phyloP scores from a whole-genome alignment of 2,329 filamentous ascomycete species.

The Bipolaris victoriae region DNA sequence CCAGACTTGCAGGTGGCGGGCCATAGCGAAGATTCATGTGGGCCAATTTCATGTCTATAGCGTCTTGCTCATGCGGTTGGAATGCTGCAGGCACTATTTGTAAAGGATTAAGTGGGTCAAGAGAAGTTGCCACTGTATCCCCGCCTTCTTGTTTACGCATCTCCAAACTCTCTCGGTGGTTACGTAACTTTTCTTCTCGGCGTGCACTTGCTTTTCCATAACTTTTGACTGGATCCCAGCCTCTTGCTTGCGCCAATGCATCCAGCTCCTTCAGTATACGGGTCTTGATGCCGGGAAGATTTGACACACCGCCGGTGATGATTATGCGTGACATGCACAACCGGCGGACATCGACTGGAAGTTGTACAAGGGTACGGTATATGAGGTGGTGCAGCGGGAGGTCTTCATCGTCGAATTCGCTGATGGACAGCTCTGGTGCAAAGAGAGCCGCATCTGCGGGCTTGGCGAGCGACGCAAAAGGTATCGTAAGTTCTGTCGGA shows the following conservation, averaged over 20 bases:
- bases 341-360: conserved; percentile 82
- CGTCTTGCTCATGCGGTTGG: conserved; percentile 59
- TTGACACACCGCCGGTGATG: conserved; percentile 81
- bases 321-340: conserved; percentile 88
- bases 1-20: conserved; percentile 39
- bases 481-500: conserved; percentile 64
- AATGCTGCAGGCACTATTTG: conserved; percentile 48
- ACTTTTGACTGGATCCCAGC: conserved; percentile 79
- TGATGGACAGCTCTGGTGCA: conserved; percentile 57
- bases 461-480: conserved; percentile 73
- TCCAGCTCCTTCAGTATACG: conserved; percentile 79
- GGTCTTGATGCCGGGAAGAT: conserved; percentile 77
- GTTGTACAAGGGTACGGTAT: conserved; percentile 74
- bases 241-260: conserved; percentile 67
- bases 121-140: conserved; percentile 31
- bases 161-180: conserved; percentile 32
- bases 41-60: conserved; percentile 64
- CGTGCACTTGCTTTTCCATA: conserved; percentile 63
- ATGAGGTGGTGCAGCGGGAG: conserved; percentile 76
- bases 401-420: conserved; percentile 84
- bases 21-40: conserved; percentile 55
- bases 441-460: conserved; percentile 80
- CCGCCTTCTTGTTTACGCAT: conserved; percentile 28
- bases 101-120: conserved; percentile 16
- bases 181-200: conserved; percentile 36